These are phyloP conservation scores for Phytophthora vignae DNA, from an alignment of 352 stramenopile species.

Conservation along the genomic window DNA sequence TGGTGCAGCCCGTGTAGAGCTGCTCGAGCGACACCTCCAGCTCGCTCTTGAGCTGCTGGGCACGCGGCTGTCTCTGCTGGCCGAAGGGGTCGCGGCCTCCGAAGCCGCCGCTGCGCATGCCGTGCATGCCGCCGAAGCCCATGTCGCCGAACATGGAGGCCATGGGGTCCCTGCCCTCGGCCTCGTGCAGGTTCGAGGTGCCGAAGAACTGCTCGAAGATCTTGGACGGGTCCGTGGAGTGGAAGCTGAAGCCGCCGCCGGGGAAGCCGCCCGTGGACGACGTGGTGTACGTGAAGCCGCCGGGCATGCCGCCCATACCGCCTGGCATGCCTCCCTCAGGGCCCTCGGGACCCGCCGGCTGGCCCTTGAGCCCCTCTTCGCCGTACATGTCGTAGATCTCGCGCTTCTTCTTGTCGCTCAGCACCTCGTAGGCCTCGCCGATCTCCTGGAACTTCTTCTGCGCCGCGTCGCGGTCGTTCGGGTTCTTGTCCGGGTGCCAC, in stretches of 20 bases:
- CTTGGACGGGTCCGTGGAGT: constrained; percentile 84
- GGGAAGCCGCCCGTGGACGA: constrained; percentile 68
- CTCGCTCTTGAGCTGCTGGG: constrained; percentile 79
- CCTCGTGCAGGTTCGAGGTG: constrained; percentile 82
- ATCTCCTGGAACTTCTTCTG: constrained; percentile 95
- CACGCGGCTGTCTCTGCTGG: constrained; percentile 31
- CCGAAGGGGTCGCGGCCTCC: constrained; percentile 56
- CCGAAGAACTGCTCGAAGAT: constrained; percentile 94
- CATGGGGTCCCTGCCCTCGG: constrained; percentile 76
- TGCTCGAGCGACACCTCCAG: constrained; percentile 95
- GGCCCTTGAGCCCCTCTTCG: constrained; percentile 90
- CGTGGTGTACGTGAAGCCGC: constrained; percentile 50
- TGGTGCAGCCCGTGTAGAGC: constrained; percentile 82
- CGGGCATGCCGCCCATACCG: constrained; percentile 74
- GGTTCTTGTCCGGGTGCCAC: constrained; percentile 95
- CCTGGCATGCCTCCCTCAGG: constrained; percentile 43
- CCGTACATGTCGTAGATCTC: constrained; percentile 94
- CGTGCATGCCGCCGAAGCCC: constrained; percentile 61
- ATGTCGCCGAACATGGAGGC: constrained; percentile 73
- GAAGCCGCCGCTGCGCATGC: constrained; percentile 51
- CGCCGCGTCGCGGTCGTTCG: constrained; percentile 81
- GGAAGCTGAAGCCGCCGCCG: constrained; percentile 66
- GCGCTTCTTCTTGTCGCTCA: constrained; percentile 94
- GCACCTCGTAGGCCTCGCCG: constrained; percentile 92
- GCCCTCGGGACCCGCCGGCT: constrained; percentile 37